Percentiles rank a stretch among this genome's conserved stretches.
phyloP scores from a whole-genome alignment of 108 stramenopile genomes.

The Nannochloropsis salina region DNA sequence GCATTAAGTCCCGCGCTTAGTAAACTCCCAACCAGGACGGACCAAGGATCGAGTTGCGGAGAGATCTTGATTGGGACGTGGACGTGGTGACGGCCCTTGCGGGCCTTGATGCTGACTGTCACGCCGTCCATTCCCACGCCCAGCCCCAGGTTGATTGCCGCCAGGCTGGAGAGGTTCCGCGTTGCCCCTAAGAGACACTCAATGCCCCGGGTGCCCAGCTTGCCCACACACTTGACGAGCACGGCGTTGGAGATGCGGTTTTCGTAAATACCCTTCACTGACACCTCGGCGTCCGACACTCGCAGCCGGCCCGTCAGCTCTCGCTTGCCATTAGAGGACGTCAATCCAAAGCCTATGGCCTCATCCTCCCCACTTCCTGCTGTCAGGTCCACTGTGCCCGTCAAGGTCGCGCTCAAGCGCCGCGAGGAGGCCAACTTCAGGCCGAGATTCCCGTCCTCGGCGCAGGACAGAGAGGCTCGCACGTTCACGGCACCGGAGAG shows the following conservation, averaged over 20 bases:
- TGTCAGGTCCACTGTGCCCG: not conserved
- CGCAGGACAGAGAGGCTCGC: not conserved
- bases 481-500: not conserved
- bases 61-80: slow-evolving; percentile 17
- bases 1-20: not conserved
- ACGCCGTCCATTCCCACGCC: not conserved
- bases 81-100: slow-evolving; percentile 16
- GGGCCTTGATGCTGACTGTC: slow-evolving; percentile 3
- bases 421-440: slow-evolving; percentile 1
- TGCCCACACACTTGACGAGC: not conserved
- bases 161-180: not conserved
- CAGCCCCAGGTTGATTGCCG: not conserved
- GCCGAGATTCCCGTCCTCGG: not conserved
- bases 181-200: slow-evolving; percentile 1
- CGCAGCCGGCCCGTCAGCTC: slow-evolving; percentile 16
- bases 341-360: not conserved
- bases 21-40: not conserved
- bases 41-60: not conserved
- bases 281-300: not conserved
- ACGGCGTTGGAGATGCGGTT: slow-evolving; percentile 6
- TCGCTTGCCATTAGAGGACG: not conserved
- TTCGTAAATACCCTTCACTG: slow-evolving; percentile 9
- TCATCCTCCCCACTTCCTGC: not conserved
- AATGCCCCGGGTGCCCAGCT: not conserved
- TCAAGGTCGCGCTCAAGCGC: not conserved